Percentiles rank a stretch among this genome's conserved stretches.
Evolutionary conservation across 2,329 filamentous ascomycete genomes (phyloP).

Genomic region (Arthrobotrys entomopaga): DNA sequence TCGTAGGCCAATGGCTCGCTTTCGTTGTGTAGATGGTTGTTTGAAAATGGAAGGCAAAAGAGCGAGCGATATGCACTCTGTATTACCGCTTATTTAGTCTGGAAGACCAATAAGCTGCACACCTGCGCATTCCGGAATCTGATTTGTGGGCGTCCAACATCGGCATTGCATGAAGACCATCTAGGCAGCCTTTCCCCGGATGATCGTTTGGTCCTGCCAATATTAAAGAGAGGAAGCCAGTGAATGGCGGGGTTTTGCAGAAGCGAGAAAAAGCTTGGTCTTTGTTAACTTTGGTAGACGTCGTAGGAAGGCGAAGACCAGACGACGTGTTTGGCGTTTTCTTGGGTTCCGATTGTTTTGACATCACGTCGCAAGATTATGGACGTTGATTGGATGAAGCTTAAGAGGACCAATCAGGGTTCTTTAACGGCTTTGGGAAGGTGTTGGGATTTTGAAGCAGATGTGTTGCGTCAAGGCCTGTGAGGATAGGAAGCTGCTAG

Average conservation of each 20-base stretch:
- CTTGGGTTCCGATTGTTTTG: conserved; percentile 8
- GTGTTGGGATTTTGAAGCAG: conserved; percentile 5
- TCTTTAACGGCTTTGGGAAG: conserved; percentile 34
- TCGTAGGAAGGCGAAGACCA: no score
- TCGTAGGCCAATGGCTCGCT: no score
- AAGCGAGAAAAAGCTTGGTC: conserved; percentile 45
- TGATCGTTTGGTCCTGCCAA: conserved; percentile 40
- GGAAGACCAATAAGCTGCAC: conserved; percentile 2
- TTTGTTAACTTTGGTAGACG: background rate
- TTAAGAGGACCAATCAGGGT: conserved; percentile 2
- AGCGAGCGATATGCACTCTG: no score
- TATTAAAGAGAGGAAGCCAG: no score
- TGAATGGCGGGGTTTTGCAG: background rate
- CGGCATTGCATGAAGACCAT: background rate
- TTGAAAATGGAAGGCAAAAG: no score
- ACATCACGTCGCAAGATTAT: conserved; percentile 2
- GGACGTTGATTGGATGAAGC: conserved; percentile 28
- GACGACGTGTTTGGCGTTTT: background rate
- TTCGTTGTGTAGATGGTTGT: no score
- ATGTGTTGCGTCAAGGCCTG: conserved; percentile 22
- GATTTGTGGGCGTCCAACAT: conserved; percentile 28
- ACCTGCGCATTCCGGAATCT: conserved; percentile 52
- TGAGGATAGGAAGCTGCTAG: conserved; percentile 1
- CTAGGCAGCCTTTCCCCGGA: conserved; percentile 34
- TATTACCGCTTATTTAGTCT: no score